Evolutionary conservation across 1,139 yeast genomes (phyloP), one percentile per base, ranked within the genome.

Genomic region (Candida glucosophila): DNA sequence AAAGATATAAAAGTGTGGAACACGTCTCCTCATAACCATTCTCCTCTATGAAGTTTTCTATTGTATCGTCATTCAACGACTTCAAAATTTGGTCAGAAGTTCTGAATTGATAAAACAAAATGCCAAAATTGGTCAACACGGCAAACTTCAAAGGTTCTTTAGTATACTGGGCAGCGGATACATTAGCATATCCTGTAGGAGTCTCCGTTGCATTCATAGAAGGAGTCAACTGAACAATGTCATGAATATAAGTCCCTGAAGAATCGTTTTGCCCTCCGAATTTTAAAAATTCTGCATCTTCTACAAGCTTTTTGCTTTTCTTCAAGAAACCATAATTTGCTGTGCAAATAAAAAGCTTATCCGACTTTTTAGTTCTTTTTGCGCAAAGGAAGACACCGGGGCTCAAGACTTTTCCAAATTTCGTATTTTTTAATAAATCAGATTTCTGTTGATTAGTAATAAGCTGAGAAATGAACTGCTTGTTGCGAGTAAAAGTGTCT

Each of bases 281-380:
- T 12, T 74, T 67, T 27, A 81, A 52, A 41, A 78, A 75, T 33
- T 85, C 85, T 5, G 93, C 86, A 45, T 81, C 90, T 55, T 88
- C 97, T 15, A 78, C 67, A 39, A 79, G 71, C 36, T 74, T 75
- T 35, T 67, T 72, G 37, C 72, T 76, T 40, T 77, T 77, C 47
- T 81, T 80, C 36, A 86, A 61, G 23, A 80, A 66, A 15, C 95
- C 95, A 41, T 83, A 79, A 47, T 86, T 94, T 7, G 92, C 77
- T 4, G 88, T 79, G 25, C 90, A 67, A 3, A 81, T 76, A 48
- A 83, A 83, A 18, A 83, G 54, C 31, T 68, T 67, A 35, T 70
- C 71, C 1, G 66, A 58, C 27, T 46, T 45, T 30, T 61, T 62
- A 1, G 69, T 58, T 36, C 53, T 58, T 34, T 63, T 63, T 3